Evolutionary conservation across 2,329 filamentous ascomycete species (phyloP).

Genomic region (Colletotrichum karsti): DNA sequence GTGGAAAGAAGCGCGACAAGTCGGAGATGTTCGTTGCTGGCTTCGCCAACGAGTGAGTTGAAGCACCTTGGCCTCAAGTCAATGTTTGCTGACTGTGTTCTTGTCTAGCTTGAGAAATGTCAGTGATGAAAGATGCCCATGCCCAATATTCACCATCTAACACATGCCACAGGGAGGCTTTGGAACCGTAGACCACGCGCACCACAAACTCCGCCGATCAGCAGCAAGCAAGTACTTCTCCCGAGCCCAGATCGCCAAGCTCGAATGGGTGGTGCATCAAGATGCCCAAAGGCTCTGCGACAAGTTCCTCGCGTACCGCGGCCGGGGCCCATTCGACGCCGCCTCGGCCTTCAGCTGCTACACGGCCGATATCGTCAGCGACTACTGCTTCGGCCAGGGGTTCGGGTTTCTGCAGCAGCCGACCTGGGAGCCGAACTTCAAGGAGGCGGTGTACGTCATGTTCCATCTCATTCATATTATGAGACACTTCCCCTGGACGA

Average conservation of each 20-base stretch:
- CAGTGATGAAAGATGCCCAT: neutral
- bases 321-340: constrained; percentile 36
- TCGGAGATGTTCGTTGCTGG: neutral
- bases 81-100: neutral
- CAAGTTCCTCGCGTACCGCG: constrained; percentile 26
- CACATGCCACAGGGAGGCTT: neutral
- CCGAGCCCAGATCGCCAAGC: constrained; percentile 22
- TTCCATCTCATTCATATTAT: constrained; percentile 25
- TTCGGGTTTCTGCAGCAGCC: constrained; percentile 22
- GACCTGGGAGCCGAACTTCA: constrained; percentile 24
- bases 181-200: constrained; percentile 43
- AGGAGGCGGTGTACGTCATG: constrained; percentile 22
- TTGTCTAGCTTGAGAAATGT: neutral
- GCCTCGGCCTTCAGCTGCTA: constrained; percentile 46
- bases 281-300: constrained; percentile 5
- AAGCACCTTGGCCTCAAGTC: no score
- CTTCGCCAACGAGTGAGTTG: neutral
- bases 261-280: neutral
- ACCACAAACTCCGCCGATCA: constrained; percentile 39
- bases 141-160: neutral
- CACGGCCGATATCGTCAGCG: constrained; percentile 44
- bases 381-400: constrained; percentile 43
- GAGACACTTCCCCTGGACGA: constrained; percentile 20
- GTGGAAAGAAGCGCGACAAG: constrained; percentile 12
- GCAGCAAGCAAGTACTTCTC: constrained; percentile 44